Base-by-base conservation (phyloP, 441 rosid species). In the Croton setiger region DNA sequence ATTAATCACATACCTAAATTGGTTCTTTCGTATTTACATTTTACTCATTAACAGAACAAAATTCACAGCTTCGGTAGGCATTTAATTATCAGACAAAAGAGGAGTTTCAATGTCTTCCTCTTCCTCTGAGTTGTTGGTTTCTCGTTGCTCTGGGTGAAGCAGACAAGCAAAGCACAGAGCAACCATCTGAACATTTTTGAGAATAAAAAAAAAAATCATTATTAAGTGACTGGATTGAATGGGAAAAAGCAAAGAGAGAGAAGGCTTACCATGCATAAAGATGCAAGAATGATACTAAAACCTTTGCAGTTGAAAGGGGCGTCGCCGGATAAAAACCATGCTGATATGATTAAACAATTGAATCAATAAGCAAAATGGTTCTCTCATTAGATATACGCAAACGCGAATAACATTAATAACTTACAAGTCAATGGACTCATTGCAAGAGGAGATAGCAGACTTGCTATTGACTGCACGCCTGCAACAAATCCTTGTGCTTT, bases 301-400 rank as follows among this genome's bases (percentile, higher is more conserved):
- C 87, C 87, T 69, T 86, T 86, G 77, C 86, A 82, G 68, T 82
- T 55, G 68, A 86, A 86, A 57, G 87, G 87, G 36, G 87, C 84
- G 62, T 49, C 39, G 12, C 57, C 37, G 0, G 87, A 83, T 1
- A 84, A 67, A 76, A 84, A 84, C 83, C 78, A 80, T 18, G 90
- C 87, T 83, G 76, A 69, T 31, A 76, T n/a, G n/a, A n/a, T n/a
- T n/a, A 20, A 58, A 44, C 14, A 51, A 55, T 12, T 17, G 56
- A 64, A 12, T 58, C 17, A 58, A 53, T 56, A 9, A 2, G 49
- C n/a, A 2, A 53, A 70, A 37, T 36, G 35, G 44, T 57, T 64
- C 18, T 41, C 15, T 37, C 2, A 0, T 44, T 43, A 37, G 63
- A 48, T 5, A 23, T 14, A 67, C 23, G 2, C n/a, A 23, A 21